A percentile compares a stretch with the other conserved stretches of the same genome.
Conservation (phyloP, 2,329 filamentous ascomycete genomes). For the Arthrinium puccinioides region DNA sequence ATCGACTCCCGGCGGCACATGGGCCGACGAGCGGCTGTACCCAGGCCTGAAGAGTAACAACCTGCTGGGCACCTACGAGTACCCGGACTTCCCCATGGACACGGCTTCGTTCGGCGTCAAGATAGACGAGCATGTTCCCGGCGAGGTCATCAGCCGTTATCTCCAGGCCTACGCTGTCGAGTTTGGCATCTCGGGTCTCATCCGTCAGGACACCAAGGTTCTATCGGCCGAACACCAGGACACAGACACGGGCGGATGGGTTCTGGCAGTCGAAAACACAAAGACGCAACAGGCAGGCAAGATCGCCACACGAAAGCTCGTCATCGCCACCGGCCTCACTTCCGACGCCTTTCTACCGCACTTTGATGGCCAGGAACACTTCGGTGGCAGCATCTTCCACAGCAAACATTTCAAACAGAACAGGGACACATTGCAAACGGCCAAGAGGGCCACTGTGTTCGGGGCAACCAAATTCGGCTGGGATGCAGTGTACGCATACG, state of each 20-base stretch:
- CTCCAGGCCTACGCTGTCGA: slow-evolving; percentile 46
- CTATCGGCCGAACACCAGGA: slow-evolving; percentile 39
- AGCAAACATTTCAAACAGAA: slow-evolving; percentile 38
- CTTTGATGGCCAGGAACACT: slow-evolving; percentile 40
- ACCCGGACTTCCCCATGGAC: slow-evolving; percentile 65
- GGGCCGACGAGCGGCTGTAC: slow-evolving; percentile 61
- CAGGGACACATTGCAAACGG: slow-evolving; percentile 24
- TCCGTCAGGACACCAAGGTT: slow-evolving; percentile 45
- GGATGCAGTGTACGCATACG: slow-evolving; percentile 54
- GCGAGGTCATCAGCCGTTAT: slow-evolving; percentile 47
- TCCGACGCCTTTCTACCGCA: slow-evolving; percentile 48
- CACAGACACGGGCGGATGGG: slow-evolving; percentile 26
- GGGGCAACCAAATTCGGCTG: slow-evolving; percentile 57
- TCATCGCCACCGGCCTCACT: slow-evolving; percentile 55
- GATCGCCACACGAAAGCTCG: slow-evolving; percentile 45
- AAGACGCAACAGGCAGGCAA: slow-evolving; percentile 16
- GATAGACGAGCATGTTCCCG: slow-evolving; percentile 51
- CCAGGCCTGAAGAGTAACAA: slow-evolving; percentile 68
- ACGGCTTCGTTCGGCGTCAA: slow-evolving; percentile 38
- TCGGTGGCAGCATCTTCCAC: slow-evolving; percentile 50
- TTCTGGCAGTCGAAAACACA: slow-evolving; percentile 18
- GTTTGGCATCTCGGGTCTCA: slow-evolving; percentile 39
- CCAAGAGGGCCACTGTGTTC: slow-evolving; percentile 42
- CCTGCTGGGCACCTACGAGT: slow-evolving; percentile 65
- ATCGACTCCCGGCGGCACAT: slow-evolving; percentile 58